A percentile compares a stretch with the other conserved stretches of the same genome.
Evolutionary conservation across 352 stramenopile genomes (phyloP).

Genomic region (Phytophthora macrochlamydospora): DNA sequence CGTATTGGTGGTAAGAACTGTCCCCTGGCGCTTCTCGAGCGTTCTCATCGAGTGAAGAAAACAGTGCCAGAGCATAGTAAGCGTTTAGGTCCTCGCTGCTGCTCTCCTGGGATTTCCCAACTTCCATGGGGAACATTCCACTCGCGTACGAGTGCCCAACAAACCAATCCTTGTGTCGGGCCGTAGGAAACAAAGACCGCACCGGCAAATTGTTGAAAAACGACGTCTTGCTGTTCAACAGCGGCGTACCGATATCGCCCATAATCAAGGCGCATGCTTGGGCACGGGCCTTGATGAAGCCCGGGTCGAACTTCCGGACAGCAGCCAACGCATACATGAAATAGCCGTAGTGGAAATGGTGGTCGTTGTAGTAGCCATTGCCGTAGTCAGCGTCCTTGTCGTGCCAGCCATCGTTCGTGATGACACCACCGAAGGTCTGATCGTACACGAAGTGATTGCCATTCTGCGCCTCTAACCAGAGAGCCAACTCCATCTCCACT

Average conservation of each 20-base stretch:
- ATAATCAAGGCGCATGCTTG: constrained; percentile 62
- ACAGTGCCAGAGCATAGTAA: constrained; percentile 95
- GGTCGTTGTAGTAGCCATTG: constrained; percentile 91
- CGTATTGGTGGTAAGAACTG: constrained; percentile 84
- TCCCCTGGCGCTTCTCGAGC: constrained; percentile 23
- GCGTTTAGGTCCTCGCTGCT: constrained; percentile 96
- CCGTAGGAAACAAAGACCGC: constrained; percentile 78
- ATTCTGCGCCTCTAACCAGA: constrained; percentile 73
- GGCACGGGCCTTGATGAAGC: constrained; percentile 68
- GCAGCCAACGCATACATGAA: constrained; percentile 85
- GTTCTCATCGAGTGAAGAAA: constrained; percentile 63
- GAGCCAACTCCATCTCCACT: constrained; percentile 56
- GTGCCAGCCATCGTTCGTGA: constrained; percentile 85
- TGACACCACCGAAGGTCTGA: constrained; percentile 90
- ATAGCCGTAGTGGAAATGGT: constrained; percentile 96
- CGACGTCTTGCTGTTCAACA: constrained; percentile 44
- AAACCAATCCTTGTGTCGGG: constrained; percentile 96
- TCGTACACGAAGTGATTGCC: constrained; percentile 90
- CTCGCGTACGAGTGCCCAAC: constrained; percentile 96
- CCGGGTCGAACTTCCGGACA: constrained; percentile 74
- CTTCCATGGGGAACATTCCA: constrained; percentile 93
- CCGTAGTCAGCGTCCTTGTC: constrained; percentile 75
- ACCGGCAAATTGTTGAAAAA: constrained; percentile 64
- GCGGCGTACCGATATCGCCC: constrained; percentile 69
- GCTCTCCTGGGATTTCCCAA: constrained; percentile 96